Conservation (phyloP, 2,329 filamentous ascomycete genomes). For the Fusarium sp. region DNA sequence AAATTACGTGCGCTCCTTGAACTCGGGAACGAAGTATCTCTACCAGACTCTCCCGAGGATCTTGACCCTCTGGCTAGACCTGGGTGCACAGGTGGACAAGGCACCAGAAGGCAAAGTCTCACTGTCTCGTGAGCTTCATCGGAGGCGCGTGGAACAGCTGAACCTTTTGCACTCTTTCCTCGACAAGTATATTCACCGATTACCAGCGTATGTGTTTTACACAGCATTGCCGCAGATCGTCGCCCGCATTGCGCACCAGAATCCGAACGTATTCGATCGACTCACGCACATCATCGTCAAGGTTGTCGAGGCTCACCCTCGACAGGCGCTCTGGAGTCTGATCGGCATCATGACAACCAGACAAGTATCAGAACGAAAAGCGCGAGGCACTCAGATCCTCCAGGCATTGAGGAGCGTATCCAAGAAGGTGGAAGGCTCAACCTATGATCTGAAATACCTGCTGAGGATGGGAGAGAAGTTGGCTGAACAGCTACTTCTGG, state of each 20-base stretch:
- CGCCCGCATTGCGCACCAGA: conserved; percentile 92
- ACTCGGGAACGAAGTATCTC: conserved; percentile 92
- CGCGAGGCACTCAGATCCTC: conserved; percentile 64
- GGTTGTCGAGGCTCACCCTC: conserved; percentile 88
- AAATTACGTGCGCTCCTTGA: conserved; percentile 89
- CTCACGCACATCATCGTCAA: conserved; percentile 85
- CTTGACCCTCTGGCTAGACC: conserved; percentile 92
- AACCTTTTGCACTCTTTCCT: conserved; percentile 78
- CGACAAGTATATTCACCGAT: conserved; percentile 78
- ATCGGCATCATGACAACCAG: conserved; percentile 87
- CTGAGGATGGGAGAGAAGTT: conserved; percentile 85
- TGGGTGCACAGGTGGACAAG: conserved; percentile 81
- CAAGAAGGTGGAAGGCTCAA: conserved; percentile 63
- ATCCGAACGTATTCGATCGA: conserved; percentile 79
- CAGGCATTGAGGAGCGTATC: conserved; percentile 59
- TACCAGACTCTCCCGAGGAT: conserved; percentile 94
- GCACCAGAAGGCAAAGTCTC: conserved; percentile 66
- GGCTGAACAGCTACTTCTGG: conserved; percentile 81
- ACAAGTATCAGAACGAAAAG: conserved; percentile 73
- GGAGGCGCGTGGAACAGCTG: conserved; percentile 73
- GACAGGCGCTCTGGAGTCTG: conserved; percentile 91
- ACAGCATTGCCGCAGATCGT: conserved; percentile 91
- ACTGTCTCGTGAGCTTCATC: conserved; percentile 63
- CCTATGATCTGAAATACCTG: conserved; percentile 74
- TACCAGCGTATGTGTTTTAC: conserved; percentile 84